Base-by-base conservation (phyloP, 257 asterid genomes). In the Solanum verrucosum region DNA sequence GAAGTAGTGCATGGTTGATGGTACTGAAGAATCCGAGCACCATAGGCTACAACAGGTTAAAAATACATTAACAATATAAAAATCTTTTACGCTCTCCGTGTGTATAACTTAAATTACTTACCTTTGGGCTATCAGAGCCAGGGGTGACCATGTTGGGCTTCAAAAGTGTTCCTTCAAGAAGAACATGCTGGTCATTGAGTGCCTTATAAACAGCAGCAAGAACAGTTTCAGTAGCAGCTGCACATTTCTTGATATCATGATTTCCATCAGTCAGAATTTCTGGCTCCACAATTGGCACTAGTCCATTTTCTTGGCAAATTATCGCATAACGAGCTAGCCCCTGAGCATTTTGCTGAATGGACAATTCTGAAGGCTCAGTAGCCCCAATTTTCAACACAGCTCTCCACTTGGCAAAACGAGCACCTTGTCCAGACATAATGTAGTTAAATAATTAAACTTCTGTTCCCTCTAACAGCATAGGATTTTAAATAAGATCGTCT, bases 81-180 rank as follows among this genome's bases (percentile, higher is more conserved):
- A 31, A 31, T 15, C 12, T 31, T 15, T 0, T 31, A 73, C 29
- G 4, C 0, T 34, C 46, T 34, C 16, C 4, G 4, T 20, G 27
- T 72, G 8, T 34, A 20, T 34, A 34, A 73, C 27, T 72, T 73
- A 9, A 9, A 35, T 34, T 20, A 20, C 31, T 25, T 72, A 94
- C 98, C 95, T 96, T 96, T 84, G 98, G 95, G 90, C 95, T 88
- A 75, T 93, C 92, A 34, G 98, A 96, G 78, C 98, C 98, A 6
- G 98, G 98, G 4, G 98, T 94, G 89, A 96, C 98, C 98, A 95
- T 96, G 91, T 96, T 96, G 40, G 98, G 98, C 93, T 96, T 96
- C 90, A 95, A 88, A 85, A 96, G 96, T 7, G 98, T 96, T 88
- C 98, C 98, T 90, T 96, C 98, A 4, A 96, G 94, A 65, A 96